Evolutionary conservation across 73 alveolate species (phyloP), one percentile per base, ranked within the genome.

Genomic region (Paramecium biaurelia): DNA sequence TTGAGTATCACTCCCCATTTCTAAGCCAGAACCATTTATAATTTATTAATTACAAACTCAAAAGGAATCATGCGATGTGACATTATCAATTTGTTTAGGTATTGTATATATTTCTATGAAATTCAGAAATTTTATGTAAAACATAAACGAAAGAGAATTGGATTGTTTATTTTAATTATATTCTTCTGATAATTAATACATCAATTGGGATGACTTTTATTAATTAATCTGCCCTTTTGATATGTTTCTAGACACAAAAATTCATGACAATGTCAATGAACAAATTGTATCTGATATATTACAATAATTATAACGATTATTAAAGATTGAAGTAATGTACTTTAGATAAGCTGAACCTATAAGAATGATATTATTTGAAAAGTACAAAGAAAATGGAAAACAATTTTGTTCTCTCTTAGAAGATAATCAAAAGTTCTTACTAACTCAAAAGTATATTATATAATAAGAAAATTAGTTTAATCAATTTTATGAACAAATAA

Each of bases 1-100:
- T 28, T 72, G 86, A 72, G 86, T 72, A 30, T 72, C 0, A 72
- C 86, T 30, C 86, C 86, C 32, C 86, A 72, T 72, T 72, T 72
- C 38, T 32, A 72, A 21, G 59, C 86, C n/a, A 35, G 58, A 72
- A 72, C 58, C 11, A 42, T 72, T 10, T 72, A 35, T 37, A 72
- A 72, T 38, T 72, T 28, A 63, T 63, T 63, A 30, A 32, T 32
- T 12, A 63, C 45, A 63, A 20, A 63, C 9, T 12, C 84, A 63
- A 63, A 63, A 63, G 84, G 84, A 63, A 63, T 63, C 26, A 63
- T 63, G 84, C 21, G 84, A 5, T 11, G 26, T 14, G 41, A 63
- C 15, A 12, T 63, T 14, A 26, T 30, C 8, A 32, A 32, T 30
- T 63, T 63, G 84, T 63, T 63, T 26, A 63, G 84, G 84, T 63